Base-by-base conservation (phyloP, 768 basidiomycete genomes). In the Chalciporus piperatus region DNA sequence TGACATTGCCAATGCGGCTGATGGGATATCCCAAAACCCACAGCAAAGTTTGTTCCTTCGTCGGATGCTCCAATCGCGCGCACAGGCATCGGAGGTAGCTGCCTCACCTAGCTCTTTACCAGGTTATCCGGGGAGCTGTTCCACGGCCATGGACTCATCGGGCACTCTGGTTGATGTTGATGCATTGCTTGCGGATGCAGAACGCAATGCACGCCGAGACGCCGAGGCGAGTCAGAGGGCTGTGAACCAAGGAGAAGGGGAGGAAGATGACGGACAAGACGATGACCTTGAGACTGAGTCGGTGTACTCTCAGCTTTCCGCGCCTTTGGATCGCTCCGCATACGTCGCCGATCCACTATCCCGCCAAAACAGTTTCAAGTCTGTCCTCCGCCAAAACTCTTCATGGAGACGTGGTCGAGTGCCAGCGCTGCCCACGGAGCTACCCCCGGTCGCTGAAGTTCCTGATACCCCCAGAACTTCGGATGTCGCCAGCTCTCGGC, bases 221-320 rank as follows among this genome's bases (percentile, higher is more conserved):
- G 59, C 40, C 11, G 56, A 56, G 43, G 37, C 1, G 28, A 46
- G 3, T 11, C 38, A 38, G 42, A 38, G 16, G 23, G 42, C 9
- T 1, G 25, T n/a, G 38, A 0, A 4, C 16, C 20, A n/a, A n/a
- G 35, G n/a, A 23, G 37, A 28, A 12, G 38, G 46, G 19, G 35
- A 35, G 8, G 35, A 47, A 38, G 25, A 6, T 0, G 38, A 52
- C 1, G 51, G 27, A 10, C 54, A 51, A 9, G 54, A 30, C 0
- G 51, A 42, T 9, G 47, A 47, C 6, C 27, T 10, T 17, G 40
- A 52, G 1, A 53, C 33, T n/a, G 51, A 33, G 10, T 69, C 67
- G 0, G 13, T 41, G 6, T 67, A 67, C 43, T 67, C 67, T 4
- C 65, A 67, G 47, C 28, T 14, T 6, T 67, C 67, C 38, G 65